Base-by-base conservation (phyloP, 805 yeast genomes). In the Candida piceae region DNA sequence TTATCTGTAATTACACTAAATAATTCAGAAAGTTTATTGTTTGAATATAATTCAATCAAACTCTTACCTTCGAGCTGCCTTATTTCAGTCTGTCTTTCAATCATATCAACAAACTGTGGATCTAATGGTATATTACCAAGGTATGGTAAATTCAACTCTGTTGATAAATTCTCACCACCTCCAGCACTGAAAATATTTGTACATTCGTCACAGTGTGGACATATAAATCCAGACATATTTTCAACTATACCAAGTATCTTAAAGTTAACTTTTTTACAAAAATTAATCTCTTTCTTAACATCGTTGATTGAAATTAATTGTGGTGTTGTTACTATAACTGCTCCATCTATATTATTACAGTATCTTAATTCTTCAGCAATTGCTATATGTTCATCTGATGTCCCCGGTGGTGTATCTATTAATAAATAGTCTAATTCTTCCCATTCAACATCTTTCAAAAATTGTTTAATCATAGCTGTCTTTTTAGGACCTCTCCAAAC, bases 401-500 rank as follows among this genome's bases (percentile, higher is more conserved):
- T 93, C 0, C 99, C 99, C 0, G 99, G 99, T 1, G 99, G 99
- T 0, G 99, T 93, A 57, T 93, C 99, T 5, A 93, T 88, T 22
- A 93, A 63, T 38, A 90, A 62, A 55, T 84, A 90, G 50, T 81
- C 78, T 38, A 86, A 77, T 19, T 72, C 65, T 0, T 87, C 96
- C 99, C 99, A 93, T 20, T 76, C 75, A 2, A 90, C 96, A 57
- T 93, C 97, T 42, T 77, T 75, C 29, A 94, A 67, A 55, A 93
- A 90, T 63, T 93, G 99, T 43, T 89, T 74, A 25, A 93, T 84
- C 97, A 93, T 93, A 11, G 97, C 96, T 0, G 97, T 89, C 57
- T 94, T 93, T 62, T 90, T 88, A 3, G 99, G 98, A 0, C 99
- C 99, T 54, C 97, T 70, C 99, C 99, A 93, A 8, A 93, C 97